Evolutionary conservation across 1,284 basidiomycete genomes (phyloP), one percentile per base, ranked within the genome.

Genomic region (Sporisorium exsertum): DNA sequence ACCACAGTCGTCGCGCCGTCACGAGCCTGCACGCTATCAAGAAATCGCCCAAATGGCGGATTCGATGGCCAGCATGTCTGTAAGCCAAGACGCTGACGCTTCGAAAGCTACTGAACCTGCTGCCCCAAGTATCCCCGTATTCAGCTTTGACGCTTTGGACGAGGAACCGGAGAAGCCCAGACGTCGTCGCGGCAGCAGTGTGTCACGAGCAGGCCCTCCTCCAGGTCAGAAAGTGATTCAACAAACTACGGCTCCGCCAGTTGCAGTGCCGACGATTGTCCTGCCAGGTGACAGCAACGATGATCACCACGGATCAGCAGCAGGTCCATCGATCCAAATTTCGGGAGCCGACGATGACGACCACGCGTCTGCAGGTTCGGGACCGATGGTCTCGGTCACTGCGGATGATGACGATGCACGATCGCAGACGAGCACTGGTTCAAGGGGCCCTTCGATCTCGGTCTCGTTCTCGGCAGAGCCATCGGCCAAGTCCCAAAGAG

Each of bases 181-280:
- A n/a, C 65, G 75, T 35, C 58, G 75, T 37, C 56, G 75, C n/a
- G 75, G 70, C n/a, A 71, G 75, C 61, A 77, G 75, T 45, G 66
- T 77, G 15, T 77, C 75, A 13, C 57, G 70, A 26, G 56, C 59
- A 5, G 59, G 49, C 5, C 69, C 64, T 20, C 27, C 56, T 12
- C 59, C 64, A 0, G 64, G 69, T 22, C 50, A 69, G 43, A 66
- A 70, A 32, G 45, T 59, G 45, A 64, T 64, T 22, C 63, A 66
- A 33, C 65, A 62, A n/a, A 27, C 62, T 15, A 3, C 61, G 12
- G 2, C 64, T 15, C n/a, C 47, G 42, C 26, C 58, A 4, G 18
- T 56, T 18, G 45, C 51, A 6, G 58, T 75, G 13, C 79, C 79
- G 2, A 67, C 64, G 13, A 79, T 80, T 40, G 62, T 65, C 18